phyloP scores from a whole-genome alignment of 805 yeast species.

The Candida montana region DNA sequence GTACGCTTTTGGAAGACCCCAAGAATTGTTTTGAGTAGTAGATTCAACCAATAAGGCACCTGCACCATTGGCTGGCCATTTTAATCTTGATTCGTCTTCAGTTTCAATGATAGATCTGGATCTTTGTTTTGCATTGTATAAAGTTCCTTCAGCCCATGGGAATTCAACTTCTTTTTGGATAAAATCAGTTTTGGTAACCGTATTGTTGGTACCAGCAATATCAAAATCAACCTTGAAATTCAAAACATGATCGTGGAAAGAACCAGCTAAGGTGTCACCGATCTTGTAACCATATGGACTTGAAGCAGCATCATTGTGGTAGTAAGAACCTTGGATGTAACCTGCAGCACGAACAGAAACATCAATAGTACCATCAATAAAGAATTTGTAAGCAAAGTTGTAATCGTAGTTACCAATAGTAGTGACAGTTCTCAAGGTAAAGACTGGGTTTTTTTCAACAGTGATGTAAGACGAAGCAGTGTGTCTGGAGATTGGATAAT shows the following conservation, averaged over 20 bases:
- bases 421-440: constrained; percentile 20
- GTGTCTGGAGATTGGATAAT: constrained; percentile 22
- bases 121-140: constrained; percentile 16
- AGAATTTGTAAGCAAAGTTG: constrained; percentile 22
- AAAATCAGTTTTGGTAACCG: constrained; percentile 13
- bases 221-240: constrained; percentile 26
- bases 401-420: constrained; percentile 26
- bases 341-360: constrained; percentile 27
- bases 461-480: constrained; percentile 15
- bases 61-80: constrained; percentile 23
- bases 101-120: constrained; percentile 13
- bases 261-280: constrained; percentile 23
- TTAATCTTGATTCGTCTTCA: constrained; percentile 15
- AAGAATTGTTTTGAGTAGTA: constrained; percentile 18
- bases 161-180: constrained; percentile 15
- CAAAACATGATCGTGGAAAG: constrained; percentile 27
- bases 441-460: constrained; percentile 23
- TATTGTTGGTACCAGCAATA: constrained; percentile 24
- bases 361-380: constrained; percentile 25
- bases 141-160: constrained; percentile 24
- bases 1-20: constrained; percentile 27
- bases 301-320: constrained; percentile 16
- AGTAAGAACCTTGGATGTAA: constrained; percentile 27
- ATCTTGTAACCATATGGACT: constrained; percentile 21
- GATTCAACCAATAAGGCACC: constrained; percentile 25